These are phyloP conservation scores for Acaromyces ingoldii DNA, from an alignment of 1,284 basidiomycete species.

Conservation along the genomic window DNA sequence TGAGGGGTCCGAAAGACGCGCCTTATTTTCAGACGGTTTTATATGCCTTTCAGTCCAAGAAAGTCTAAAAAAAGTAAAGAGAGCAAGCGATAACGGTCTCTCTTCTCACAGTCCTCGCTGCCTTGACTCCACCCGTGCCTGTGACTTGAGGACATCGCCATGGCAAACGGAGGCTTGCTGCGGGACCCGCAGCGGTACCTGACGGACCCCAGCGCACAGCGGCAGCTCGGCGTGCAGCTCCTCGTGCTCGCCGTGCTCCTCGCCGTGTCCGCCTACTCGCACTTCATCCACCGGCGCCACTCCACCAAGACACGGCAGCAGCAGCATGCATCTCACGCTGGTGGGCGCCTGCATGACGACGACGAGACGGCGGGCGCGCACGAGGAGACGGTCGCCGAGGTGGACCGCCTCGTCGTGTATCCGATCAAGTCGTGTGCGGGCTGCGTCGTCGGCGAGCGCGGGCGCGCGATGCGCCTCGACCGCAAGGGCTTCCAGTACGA, in stretches of 20 bases:
- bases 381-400: slow-evolving; percentile 27
- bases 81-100: too few species aligned
- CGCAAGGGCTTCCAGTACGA: slow-evolving; percentile 34
- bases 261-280: neutral
- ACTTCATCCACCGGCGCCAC: neutral
- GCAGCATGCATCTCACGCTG: neutral
- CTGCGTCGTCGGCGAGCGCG: too few species aligned
- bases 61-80: too few species aligned
- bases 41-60: too few species aligned
- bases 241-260: neutral
- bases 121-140: too few species aligned
- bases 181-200: neutral
- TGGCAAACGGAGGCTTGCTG: slow-evolving; percentile 2
- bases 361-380: slow-evolving; percentile 12
- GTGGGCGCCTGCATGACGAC: too few species aligned
- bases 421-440: slow-evolving; percentile 37
- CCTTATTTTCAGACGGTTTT: too few species aligned
- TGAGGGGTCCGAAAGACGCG: too few species aligned
- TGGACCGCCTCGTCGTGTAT: slow-evolving; percentile 28
- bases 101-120: too few species aligned
- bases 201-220: neutral
- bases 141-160: too few species aligned
- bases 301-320: neutral
- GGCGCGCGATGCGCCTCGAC: too few species aligned
- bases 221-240: neutral